Evolutionary conservation across 2,329 filamentous ascomycete genomes (phyloP).

Genomic region (Stenocarpella maydis): DNA sequence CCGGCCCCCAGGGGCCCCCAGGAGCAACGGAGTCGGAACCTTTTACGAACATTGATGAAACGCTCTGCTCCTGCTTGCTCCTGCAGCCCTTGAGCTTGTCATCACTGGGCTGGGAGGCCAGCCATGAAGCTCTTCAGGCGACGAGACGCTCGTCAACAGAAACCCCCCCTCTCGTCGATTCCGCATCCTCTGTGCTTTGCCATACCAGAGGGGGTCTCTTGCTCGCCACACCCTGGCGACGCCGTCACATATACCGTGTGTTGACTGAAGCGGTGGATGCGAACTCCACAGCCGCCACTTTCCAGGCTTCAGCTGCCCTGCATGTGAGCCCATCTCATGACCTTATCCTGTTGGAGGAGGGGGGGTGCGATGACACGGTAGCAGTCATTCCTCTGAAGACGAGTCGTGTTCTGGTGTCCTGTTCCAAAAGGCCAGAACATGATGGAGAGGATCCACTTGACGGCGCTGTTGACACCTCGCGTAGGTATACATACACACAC

Average conservation of each 20-base stretch:
- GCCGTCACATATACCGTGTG: background rate
- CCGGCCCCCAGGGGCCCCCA: background rate
- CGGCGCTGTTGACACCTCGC: background rate
- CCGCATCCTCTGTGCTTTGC: background rate
- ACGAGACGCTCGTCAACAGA: background rate
- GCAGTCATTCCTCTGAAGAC: background rate
- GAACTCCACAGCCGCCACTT: background rate
- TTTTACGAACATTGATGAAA: constrained; percentile 2
- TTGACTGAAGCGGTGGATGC: background rate
- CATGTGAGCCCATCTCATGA: background rate
- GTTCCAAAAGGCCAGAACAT: background rate
- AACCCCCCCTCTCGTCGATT: background rate
- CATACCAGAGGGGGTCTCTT: background rate
- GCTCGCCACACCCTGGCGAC: background rate
- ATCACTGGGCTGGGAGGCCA: constrained; percentile 3
- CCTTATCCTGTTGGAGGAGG: no score
- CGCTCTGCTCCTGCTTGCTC: constrained; percentile 4
- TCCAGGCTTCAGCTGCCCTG: background rate
- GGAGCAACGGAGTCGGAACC: background rate
- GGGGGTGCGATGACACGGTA: background rate
- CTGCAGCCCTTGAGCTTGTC: background rate
- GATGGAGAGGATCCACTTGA: background rate
- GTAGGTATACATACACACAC: background rate
- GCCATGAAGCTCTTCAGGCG: background rate
- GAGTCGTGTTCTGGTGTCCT: background rate